Evolutionary conservation across 2,329 filamentous ascomycete species (phyloP), one percentile per base, ranked within the genome.

Genomic region (Phymatotrichopsis omnivora): DNA sequence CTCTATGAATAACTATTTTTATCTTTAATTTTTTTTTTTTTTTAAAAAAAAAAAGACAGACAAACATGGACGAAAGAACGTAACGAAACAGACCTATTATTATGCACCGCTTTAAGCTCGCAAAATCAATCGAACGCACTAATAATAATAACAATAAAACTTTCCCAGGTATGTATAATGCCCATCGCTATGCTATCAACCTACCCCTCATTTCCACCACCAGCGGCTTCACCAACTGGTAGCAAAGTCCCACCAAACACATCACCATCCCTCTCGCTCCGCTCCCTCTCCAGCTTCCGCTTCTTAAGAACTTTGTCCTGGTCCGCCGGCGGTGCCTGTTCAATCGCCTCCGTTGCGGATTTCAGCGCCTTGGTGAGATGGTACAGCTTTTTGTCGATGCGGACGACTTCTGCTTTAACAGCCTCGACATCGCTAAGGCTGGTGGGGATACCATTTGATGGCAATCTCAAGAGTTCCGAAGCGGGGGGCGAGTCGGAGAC

Each of bases 241-340:
- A n/a, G n/a, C n/a, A n/a, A n/a, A n/a, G n/a, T n/a, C 10, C 33
- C 51, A 7, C 53, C 53, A 40, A 56, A 56, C 27, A 56, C 61
- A 41, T 63, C 59, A 2, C 56, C 60, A 42, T 63, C 62, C 34
- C 58, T 60, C 12, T 56, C 53, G 25, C 55, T 48, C 24, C 62
- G 64, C 36, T 68, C 64, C 48, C 65, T 62, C 57, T 68, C 67
- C 19, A 64, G 46, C 45, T 68, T 61, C n/a, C 61, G 58, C 53
- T 66, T 71, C 60, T 66, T 60, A 4, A 58, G 19, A 20, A 38
- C 35, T 16, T 45, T 46, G 31, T 53, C 52, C 17, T 55, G 49
- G 17, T 45, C 51, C 8, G 8, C 30, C 22, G 10, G 39, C 39
- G 3, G 27, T 23, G 4, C 23, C 33, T 7, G 8, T 25, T 45